These are phyloP conservation scores for Saccharomycopsis oosterbeekiorum DNA, from an alignment of 805 yeast genomes.

Conservation along the genomic window DNA sequence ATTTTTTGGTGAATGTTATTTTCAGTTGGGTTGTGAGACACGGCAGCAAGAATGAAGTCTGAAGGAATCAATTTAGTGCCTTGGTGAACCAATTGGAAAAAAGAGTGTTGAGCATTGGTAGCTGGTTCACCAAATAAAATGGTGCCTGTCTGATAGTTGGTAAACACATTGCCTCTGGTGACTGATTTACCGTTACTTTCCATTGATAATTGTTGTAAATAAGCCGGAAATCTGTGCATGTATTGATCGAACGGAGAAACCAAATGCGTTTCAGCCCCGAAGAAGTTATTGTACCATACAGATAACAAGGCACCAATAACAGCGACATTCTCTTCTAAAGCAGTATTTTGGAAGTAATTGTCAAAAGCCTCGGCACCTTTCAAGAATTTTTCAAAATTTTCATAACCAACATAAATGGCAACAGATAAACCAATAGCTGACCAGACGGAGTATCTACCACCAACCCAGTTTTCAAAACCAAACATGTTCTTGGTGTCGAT, in stretches of 20 bases:
- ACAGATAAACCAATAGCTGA: constrained; percentile 96
- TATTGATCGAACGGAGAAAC: constrained; percentile 99
- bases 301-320: constrained; percentile 85
- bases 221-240: constrained; percentile 98
- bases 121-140: constrained; percentile 98
- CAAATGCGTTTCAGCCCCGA: constrained; percentile 95
- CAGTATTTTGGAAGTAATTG: constrained; percentile 75
- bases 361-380: constrained; percentile 98
- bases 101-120: constrained; percentile 97
- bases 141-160: constrained; percentile 92
- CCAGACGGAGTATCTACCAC: constrained; percentile 99
- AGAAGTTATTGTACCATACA: constrained; percentile 98
- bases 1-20: constrained; percentile 89
- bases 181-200: constrained; percentile 98
- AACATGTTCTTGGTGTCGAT: constrained; percentile 97
- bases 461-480: constrained; percentile 98
- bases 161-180: constrained; percentile 82
- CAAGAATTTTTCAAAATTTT: constrained; percentile 83
- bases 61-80: constrained; percentile 97
- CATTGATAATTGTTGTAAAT: constrained; percentile 97
- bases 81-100: constrained; percentile 99
- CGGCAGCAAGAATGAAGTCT: constrained; percentile 93
- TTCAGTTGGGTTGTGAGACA: constrained; percentile 96
- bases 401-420: constrained; percentile 90
- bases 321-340: constrained; percentile 87